These are phyloP conservation scores for Nymphaea thermarum DNA, from an alignment of 164 flowering plant genomes.

Conservation along the genomic window DNA sequence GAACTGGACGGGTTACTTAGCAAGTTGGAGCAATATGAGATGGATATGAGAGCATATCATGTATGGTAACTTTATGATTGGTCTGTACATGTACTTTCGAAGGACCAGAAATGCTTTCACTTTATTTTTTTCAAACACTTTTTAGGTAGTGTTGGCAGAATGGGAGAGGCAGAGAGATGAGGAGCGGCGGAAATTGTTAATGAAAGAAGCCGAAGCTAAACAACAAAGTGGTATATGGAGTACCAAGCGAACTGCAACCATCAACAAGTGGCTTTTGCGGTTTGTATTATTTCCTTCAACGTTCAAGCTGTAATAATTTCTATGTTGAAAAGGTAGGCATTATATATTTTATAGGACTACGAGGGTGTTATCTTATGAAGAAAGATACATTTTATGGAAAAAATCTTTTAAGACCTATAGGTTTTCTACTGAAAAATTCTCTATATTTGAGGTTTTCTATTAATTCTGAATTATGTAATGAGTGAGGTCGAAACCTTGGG, in stretches of 20 bases:
- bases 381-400: too few relatives aligned
- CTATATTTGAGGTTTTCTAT: too few relatives aligned
- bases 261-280: constrained; percentile 48
- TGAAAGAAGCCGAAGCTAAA: constrained; percentile 65
- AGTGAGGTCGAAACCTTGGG: too few relatives aligned
- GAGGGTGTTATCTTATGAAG: too few relatives aligned
- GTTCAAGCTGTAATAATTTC: too few relatives aligned
- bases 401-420: too few relatives aligned
- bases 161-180: constrained; percentile 75
- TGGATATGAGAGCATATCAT: constrained; percentile 83
- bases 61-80: constrained; percentile 16
- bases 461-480: too few relatives aligned
- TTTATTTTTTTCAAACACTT: not conserved
- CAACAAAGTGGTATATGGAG: constrained; percentile 41
- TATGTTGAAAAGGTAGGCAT: too few relatives aligned
- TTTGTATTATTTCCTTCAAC: constrained; percentile 13
- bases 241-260: constrained; percentile 23
- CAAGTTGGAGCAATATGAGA: constrained; percentile 75
- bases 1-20: constrained; percentile 59
- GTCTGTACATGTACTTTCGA: too few relatives aligned
- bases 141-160: constrained; percentile 39
- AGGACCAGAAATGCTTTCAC: too few relatives aligned
- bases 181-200: constrained; percentile 55
- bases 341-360: too few relatives aligned
- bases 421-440: too few relatives aligned